Conservation (phyloP, 208 protist genomes). For the Leishmania major region DNA sequence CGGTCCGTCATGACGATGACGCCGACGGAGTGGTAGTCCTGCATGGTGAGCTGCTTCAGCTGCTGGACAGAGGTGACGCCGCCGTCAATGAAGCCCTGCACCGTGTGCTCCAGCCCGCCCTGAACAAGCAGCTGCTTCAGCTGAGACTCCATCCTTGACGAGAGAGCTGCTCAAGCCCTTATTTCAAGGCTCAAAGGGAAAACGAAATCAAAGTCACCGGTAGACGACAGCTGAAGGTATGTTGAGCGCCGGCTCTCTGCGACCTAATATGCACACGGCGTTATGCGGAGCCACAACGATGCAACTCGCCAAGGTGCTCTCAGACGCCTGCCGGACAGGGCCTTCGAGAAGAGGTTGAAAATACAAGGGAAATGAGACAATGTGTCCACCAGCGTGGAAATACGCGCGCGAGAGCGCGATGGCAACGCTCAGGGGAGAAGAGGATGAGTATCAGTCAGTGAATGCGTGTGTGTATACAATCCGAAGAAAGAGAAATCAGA, state of each 20-base stretch:
- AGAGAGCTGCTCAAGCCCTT: background rate
- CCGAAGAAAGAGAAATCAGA: background rate
- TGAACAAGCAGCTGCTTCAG: constrained; percentile 80
- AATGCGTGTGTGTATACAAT: background rate
- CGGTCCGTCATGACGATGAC: constrained; percentile 91
- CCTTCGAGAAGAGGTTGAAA: background rate
- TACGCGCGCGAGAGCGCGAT: background rate
- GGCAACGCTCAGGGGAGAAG: background rate
- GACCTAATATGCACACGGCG: background rate
- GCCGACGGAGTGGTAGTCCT: constrained; percentile 91
- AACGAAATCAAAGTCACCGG: background rate
- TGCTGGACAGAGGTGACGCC: constrained; percentile 72
- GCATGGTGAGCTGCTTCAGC: constrained; percentile 89
- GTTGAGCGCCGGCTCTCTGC: background rate
- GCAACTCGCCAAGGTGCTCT: background rate
- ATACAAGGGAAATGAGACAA: background rate
- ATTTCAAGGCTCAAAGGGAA: background rate
- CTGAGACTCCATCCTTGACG: constrained; percentile 67
- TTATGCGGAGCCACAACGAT: background rate
- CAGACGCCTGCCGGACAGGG: background rate
- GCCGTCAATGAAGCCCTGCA: constrained; percentile 83
- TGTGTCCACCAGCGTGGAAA: background rate
- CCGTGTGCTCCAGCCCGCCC: constrained; percentile 77
- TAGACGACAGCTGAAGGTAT: background rate
- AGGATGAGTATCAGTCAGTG: background rate